These are phyloP conservation scores for Termitomyces sp. DNA, from an alignment of 1,284 basidiomycete species.

Conservation along the genomic window DNA sequence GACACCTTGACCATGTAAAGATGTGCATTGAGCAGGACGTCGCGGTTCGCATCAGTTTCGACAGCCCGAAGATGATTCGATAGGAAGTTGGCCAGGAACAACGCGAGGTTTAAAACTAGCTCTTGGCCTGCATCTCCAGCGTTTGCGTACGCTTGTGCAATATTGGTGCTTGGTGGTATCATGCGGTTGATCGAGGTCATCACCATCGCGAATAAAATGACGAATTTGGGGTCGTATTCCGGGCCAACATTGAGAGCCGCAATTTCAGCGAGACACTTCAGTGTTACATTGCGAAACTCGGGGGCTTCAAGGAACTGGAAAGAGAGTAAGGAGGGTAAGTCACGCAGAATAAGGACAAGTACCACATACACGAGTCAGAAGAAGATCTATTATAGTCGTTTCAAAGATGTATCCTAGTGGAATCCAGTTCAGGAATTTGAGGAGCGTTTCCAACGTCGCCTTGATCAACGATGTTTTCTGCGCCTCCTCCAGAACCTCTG, in stretches of 20 bases:
- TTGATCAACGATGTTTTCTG: conserved; percentile 94
- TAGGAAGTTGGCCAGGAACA: conserved; percentile 97
- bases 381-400: conserved; percentile 93
- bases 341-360: conserved; percentile 2
- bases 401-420: conserved; percentile 99
- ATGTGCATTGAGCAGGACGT: conserved; percentile 94
- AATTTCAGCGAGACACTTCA: conserved; percentile 98
- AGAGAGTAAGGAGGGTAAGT: not conserved
- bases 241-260: conserved; percentile 92
- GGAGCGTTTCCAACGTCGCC: conserved; percentile 92
- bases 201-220: conserved; percentile 95
- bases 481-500: conserved; percentile 97
- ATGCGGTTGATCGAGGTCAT: conserved; percentile 97
- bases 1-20: conserved; percentile 99
- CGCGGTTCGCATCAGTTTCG: conserved; percentile 88
- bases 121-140: conserved; percentile 94
- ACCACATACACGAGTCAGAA: conserved; percentile 77
- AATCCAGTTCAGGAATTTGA: conserved; percentile 99
- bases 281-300: conserved; percentile 96
- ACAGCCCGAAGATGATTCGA: conserved; percentile 88
- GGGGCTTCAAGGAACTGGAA: conserved; percentile 90
- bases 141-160: conserved; percentile 88
- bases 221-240: conserved; percentile 98
- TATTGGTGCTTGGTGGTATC: conserved; percentile 96
- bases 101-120: conserved; percentile 92